Evolutionary conservation across 179 eudicot species (phyloP).

Genomic region (Spinacia oleracea): DNA sequence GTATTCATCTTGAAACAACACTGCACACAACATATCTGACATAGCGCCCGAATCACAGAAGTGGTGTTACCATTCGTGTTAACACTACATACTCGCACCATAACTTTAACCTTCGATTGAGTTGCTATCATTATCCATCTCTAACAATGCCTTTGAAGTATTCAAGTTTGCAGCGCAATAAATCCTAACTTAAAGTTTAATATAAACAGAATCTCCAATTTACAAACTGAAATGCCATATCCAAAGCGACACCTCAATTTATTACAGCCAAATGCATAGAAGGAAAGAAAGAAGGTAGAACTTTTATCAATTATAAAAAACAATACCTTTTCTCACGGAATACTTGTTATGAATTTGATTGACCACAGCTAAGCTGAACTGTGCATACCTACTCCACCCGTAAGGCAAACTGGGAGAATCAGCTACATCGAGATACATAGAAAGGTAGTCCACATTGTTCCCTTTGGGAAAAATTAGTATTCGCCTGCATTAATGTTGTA

Average conservation of each 20-base stretch:
- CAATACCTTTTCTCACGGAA: constrained; percentile 77
- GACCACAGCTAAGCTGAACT: constrained; percentile 87
- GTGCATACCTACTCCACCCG: constrained; percentile 98
- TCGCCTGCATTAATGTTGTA: constrained; percentile 56
- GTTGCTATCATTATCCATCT: background rate
- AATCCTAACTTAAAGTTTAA: constrained; percentile 10
- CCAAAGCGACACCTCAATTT: background rate
- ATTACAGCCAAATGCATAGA: background rate
- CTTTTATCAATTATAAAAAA: background rate
- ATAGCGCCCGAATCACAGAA: background rate
- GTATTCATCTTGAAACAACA: background rate
- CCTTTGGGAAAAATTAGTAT: constrained; percentile 91
- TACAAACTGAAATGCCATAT: background rate
- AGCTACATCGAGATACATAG: constrained; percentile 95
- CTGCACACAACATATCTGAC: background rate
- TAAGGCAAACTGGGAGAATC: constrained; percentile 82
- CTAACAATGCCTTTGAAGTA: background rate
- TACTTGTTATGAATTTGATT: constrained; percentile 71
- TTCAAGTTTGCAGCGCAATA: background rate
- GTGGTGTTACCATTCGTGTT: background rate
- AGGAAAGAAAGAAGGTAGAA: background rate
- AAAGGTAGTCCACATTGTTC: constrained; percentile 84
- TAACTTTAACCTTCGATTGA: background rate
- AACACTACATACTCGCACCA: background rate
- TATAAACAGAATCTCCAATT: constrained; percentile 3